These are phyloP conservation scores for Lecanicillium sp. DNA, from an alignment of 2,329 filamentous ascomycete species.

Conservation along the genomic window DNA sequence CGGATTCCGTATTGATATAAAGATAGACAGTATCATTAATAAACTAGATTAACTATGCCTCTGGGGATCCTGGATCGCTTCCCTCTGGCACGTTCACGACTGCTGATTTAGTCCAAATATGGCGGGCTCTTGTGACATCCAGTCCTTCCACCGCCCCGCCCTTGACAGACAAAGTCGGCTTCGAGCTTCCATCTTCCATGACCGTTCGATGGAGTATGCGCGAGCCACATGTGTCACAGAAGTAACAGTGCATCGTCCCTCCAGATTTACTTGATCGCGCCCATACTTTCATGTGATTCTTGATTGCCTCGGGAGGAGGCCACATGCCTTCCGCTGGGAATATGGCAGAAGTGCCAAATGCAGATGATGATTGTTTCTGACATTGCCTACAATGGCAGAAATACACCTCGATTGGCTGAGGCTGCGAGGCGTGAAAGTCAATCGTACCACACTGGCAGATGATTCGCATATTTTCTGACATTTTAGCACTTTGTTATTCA, in stretches of 20 bases:
- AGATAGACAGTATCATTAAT: neutral
- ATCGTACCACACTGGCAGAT: constrained; percentile 33
- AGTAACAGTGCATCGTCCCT: constrained; percentile 34
- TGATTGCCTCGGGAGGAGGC: constrained; percentile 25
- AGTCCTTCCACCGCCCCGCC: constrained; percentile 35
- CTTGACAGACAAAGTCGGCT: constrained; percentile 34
- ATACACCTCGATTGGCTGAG: constrained; percentile 27
- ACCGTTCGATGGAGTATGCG: constrained; percentile 36
- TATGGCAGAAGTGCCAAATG: constrained; percentile 36
- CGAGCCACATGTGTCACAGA: constrained; percentile 34
- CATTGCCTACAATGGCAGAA: constrained; percentile 40
- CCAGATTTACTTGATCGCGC: constrained; percentile 29
- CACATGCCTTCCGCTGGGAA: constrained; percentile 31
- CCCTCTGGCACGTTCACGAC: constrained; percentile 34
- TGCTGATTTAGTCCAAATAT: constrained; percentile 37
- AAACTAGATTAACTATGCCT: constrained; percentile 1
- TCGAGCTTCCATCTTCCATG: constrained; percentile 26
- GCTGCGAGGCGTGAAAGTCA: constrained; percentile 24
- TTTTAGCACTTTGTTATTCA: no score
- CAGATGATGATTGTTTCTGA: constrained; percentile 34
- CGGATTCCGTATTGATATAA: neutral
- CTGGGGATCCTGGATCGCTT: constrained; percentile 15
- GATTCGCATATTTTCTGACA: constrained; percentile 9
- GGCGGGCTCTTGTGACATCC: constrained; percentile 28
- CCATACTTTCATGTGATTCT: constrained; percentile 26